These are phyloP conservation scores for Aspergillus incahuasiensis DNA, from an alignment of 495 filamentous ascomycete genomes.

Conservation along the genomic window DNA sequence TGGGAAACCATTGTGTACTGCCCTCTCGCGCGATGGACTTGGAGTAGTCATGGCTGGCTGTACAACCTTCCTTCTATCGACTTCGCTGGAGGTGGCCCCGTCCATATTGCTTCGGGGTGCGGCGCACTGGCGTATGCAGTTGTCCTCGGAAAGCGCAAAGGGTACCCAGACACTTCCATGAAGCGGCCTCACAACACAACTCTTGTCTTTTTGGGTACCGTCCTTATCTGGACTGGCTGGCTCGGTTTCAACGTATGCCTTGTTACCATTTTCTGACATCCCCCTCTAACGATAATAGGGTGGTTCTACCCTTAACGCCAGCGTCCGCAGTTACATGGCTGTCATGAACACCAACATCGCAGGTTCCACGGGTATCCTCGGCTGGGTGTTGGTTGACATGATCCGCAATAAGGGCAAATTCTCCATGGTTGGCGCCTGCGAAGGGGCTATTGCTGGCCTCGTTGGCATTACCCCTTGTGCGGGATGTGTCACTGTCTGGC, in stretches of 20 bases:
- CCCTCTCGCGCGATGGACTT: slow-evolving; percentile 57
- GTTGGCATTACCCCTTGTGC: slow-evolving; percentile 63
- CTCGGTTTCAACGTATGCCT: slow-evolving; percentile 52
- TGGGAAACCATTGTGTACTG: slow-evolving; percentile 60
- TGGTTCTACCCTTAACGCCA: slow-evolving; percentile 53
- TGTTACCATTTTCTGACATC: neutral
- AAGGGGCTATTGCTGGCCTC: slow-evolving; percentile 60
- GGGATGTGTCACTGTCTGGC: slow-evolving; percentile 55
- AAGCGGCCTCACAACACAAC: slow-evolving; percentile 53
- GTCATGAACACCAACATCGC: slow-evolving; percentile 61
- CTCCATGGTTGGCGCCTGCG: slow-evolving; percentile 56
- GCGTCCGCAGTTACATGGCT: slow-evolving; percentile 52
- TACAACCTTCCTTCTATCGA: slow-evolving; percentile 52
- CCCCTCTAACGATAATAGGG: slow-evolving; percentile 30
- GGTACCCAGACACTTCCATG: slow-evolving; percentile 37
- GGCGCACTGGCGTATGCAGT: slow-evolving; percentile 52
- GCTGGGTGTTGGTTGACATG: slow-evolving; percentile 58
- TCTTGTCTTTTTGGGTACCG: slow-evolving; percentile 53
- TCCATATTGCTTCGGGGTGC: slow-evolving; percentile 53
- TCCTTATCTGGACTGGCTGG: slow-evolving; percentile 58
- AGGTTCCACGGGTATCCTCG: slow-evolving; percentile 51
- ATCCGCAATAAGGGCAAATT: slow-evolving; percentile 50
- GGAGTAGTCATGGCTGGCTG: slow-evolving; percentile 55
- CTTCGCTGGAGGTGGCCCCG: slow-evolving; percentile 54
- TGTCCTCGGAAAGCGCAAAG: slow-evolving; percentile 50